Evolutionary conservation across 306 rosid species (phyloP), one percentile per base, ranked within the genome.

Genomic region (Elaeagnus macrophylla): DNA sequence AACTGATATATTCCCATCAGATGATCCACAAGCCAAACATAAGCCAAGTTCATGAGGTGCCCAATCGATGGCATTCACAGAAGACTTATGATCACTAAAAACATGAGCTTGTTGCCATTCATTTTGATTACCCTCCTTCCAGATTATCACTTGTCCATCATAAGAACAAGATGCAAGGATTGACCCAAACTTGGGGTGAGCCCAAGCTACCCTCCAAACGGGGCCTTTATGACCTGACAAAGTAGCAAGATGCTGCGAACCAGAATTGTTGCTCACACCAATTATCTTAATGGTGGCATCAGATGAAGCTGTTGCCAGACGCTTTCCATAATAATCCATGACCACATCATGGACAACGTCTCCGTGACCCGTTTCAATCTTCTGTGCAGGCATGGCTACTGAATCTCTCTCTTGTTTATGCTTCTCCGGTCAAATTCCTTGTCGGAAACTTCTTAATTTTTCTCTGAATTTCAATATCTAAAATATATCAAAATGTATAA

Each of bases 11-110:
- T 67, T 81, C 56, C 97, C 97, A 72, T 90, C 97, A 7, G 95
- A 90, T 4, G 95, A 90, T 48, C 94, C 97, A 70, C 94, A 83
- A 14, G 97, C 94, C 74, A 86, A 59, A 67, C 82, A 86, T 11
- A 86, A 90, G 62, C 95, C 95, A 44, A 90, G 71, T 68, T 90
- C 97, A 10, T 90, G 95, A 10, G 97, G 95, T 0, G 97, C 97
- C 97, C 97, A 90, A 60, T 83, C 85, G 64, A 90, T 73, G 14
- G 95, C 83, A 69, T 90, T 90, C 66, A 90, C 97, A 15, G 95
- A 90, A 7, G 95, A 70, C 70, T 81, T 86, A 74, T 81, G 97
- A 14, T 80, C 90, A 45, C 58, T 72, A 32, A 90, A 90, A 11
- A 86, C 77, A 64, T 90, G 86, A 62, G 88, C 94, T 64, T 90